Percentiles rank a stretch among this genome's conserved stretches.
These are phyloP conservation scores for Zoysia japonica DNA, from an alignment of 176 grass and related monocot genomes.

Conservation along the genomic window DNA sequence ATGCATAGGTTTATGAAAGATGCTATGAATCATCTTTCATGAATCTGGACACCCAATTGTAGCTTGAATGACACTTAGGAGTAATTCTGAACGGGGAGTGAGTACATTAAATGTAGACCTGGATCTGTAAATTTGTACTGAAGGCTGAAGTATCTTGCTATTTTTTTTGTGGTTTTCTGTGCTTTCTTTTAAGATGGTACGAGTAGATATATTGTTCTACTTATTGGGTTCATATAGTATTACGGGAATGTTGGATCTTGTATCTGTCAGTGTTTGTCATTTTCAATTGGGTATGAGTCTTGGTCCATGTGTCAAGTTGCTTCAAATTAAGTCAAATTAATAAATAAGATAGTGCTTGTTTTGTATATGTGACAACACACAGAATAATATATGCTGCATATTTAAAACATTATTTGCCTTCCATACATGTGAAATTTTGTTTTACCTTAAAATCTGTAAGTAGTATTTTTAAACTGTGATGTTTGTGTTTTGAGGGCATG, in stretches of 20 bases:
- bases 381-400: neutral
- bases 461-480: neutral
- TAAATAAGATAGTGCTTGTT: neutral
- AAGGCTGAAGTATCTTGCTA: neutral
- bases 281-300: neutral
- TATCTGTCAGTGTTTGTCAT: neutral
- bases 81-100: too few species aligned
- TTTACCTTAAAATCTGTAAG: too few species aligned
- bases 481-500: neutral
- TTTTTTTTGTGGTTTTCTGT: neutral
- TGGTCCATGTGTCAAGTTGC: neutral
- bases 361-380: neutral
- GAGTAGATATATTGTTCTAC: neutral
- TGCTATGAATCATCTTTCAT: too few species aligned
- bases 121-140: neutral
- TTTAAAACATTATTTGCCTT: neutral
- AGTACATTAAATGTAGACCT: neutral
- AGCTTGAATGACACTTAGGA: too few species aligned
- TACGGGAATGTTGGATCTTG: neutral
- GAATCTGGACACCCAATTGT: too few species aligned
- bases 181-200: neutral
- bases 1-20: too few species aligned
- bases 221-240: neutral
- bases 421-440: too few species aligned
- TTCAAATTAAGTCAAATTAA: neutral